These are phyloP conservation scores for Gigaspora rosea DNA, from an alignment of 192 early-diverging fungal genomes.

Conservation along the genomic window DNA sequence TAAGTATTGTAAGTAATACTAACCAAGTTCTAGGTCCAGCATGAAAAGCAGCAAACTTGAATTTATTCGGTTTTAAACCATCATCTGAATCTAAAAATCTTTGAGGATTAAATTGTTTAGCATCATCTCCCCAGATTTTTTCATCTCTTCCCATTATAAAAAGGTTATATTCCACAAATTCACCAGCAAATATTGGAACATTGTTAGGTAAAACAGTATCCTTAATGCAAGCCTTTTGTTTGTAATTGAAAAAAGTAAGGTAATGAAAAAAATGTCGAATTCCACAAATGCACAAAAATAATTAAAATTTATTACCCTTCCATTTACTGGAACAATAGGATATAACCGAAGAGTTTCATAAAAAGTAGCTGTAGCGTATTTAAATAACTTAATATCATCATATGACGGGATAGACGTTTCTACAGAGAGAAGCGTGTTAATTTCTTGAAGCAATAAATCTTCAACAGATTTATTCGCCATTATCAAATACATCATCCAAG, in stretches of 20 bases:
- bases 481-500: constrained; percentile 57
- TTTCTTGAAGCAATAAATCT: constrained; percentile 40
- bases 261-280: neutral
- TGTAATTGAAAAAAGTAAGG: neutral
- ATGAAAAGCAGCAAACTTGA: constrained; percentile 59
- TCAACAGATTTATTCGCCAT: constrained; percentile 43
- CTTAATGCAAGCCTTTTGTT: constrained; percentile 29
- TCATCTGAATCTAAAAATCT: constrained; percentile 58
- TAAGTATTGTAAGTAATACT: neutral
- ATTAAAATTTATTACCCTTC: constrained; percentile 45
- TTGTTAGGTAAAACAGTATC: constrained; percentile 69
- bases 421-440: neutral
- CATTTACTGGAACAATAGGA: constrained; percentile 64
- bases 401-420: constrained; percentile 31
- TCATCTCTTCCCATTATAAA: constrained; percentile 56
- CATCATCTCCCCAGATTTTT: constrained; percentile 66
- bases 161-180: constrained; percentile 50
- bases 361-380: neutral
- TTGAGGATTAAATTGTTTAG: constrained; percentile 61
- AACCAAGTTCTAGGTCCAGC: constrained; percentile 55
- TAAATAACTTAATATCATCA: constrained; percentile 17
- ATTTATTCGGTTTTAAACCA: constrained; percentile 38
- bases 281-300: too few relatives aligned
- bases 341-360: constrained; percentile 64
- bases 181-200: constrained; percentile 52